A percentile compares a stretch with the other conserved stretches of the same genome.
These are phyloP conservation scores for Exophiala sp. DNA, from an alignment of 2,329 filamentous ascomycete genomes.

Conservation along the genomic window DNA sequence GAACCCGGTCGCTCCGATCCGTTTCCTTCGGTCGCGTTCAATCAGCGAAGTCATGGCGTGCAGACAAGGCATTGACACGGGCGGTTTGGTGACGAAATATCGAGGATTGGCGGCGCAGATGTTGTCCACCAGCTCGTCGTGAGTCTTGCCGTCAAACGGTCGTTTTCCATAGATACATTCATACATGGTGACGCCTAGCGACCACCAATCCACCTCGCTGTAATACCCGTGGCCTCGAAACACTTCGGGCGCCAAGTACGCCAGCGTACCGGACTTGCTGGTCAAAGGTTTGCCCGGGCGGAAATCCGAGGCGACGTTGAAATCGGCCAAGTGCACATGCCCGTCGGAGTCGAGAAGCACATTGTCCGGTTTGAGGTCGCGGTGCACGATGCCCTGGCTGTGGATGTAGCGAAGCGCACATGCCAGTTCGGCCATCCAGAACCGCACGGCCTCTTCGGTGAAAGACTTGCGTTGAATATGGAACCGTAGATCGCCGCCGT, in stretches of 20 bases:
- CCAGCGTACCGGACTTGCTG: constrained; percentile 93
- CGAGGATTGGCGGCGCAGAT: constrained; percentile 77
- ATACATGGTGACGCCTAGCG: constrained; percentile 93
- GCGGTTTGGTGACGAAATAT: constrained; percentile 86
- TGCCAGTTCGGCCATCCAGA: constrained; percentile 92
- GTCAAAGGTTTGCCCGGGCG: constrained; percentile 74
- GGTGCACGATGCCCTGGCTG: constrained; percentile 77
- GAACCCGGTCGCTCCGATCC: constrained; percentile 77
- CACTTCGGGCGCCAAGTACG: constrained; percentile 92
- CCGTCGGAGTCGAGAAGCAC: constrained; percentile 81
- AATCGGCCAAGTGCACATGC: constrained; percentile 95
- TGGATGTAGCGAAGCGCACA: constrained; percentile 87
- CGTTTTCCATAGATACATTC: constrained; percentile 99
- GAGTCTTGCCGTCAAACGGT: constrained; percentile 85
- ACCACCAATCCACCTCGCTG: constrained; percentile 96
- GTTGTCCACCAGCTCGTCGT: constrained; percentile 69
- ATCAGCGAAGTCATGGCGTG: constrained; percentile 81
- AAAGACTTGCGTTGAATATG: constrained; percentile 98
- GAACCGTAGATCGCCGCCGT: constrained; percentile 89
- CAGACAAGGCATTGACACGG: constrained; percentile 79
- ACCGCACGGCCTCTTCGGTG: constrained; percentile 91
- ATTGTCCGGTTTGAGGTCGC: constrained; percentile 89
- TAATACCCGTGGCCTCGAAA: constrained; percentile 87
- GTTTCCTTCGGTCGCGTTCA: constrained; percentile 69
- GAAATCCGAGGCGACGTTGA: constrained; percentile 96